Conservation (phyloP, 352 stramenopile species). For the Pythium utonaiense region DNA sequence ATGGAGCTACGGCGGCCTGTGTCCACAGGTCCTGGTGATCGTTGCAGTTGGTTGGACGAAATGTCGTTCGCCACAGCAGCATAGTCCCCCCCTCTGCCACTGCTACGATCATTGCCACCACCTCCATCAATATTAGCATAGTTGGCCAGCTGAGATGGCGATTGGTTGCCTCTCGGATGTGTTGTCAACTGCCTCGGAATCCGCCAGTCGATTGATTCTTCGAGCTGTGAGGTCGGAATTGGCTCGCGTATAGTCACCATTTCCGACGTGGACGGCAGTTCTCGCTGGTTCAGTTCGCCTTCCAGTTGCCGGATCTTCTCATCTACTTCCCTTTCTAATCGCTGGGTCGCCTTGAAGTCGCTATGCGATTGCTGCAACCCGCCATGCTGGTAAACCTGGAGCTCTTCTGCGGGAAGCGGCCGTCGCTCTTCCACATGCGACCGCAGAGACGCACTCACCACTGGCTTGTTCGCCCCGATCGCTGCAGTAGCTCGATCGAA, state of each 20-base stretch:
- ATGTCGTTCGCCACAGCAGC: neutral
- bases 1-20: neutral
- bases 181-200: neutral
- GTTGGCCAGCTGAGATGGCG: neutral
- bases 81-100: neutral
- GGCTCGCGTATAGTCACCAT: conserved; percentile 32
- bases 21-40: neutral
- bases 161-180: neutral
- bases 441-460: neutral
- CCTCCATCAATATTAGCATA: neutral
- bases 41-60: neutral
- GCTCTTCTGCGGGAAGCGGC: neutral
- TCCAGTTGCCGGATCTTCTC: neutral
- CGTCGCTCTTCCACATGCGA: neutral
- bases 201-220: neutral
- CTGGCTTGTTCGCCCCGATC: neutral
- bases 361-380: neutral
- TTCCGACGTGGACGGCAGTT: conserved; percentile 42
- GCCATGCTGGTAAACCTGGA: too few species aligned
- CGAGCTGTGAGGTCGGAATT: neutral
- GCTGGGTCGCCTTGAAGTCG: neutral
- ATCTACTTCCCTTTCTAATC: neutral
- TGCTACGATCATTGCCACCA: neutral
- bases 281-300: conserved; percentile 3
- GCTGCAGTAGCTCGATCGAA: conserved; percentile 8